A percentile compares a stretch with the other conserved stretches of the same genome.
These are phyloP conservation scores for Colletotrichum paranaense DNA, from an alignment of 2,329 filamentous ascomycete species.

Conservation along the genomic window DNA sequence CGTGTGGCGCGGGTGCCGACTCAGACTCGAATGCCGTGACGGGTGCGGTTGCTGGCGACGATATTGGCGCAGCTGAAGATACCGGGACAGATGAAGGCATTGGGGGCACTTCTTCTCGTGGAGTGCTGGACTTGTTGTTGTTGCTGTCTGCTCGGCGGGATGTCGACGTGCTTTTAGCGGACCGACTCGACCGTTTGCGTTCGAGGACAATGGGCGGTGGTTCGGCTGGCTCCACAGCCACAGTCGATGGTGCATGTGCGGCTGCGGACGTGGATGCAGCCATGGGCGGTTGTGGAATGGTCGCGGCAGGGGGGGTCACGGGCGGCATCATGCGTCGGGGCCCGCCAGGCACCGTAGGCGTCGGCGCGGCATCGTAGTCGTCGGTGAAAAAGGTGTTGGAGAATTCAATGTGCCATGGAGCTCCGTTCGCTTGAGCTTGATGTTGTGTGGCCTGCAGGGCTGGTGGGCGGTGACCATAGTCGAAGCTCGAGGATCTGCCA, in stretches of 20 bases:
- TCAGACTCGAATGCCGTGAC: conserved; percentile 55
- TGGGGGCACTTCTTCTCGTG: conserved; percentile 4
- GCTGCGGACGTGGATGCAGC: conserved; percentile 5
- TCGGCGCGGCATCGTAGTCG: conserved; percentile 85
- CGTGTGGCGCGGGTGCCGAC: conserved; percentile 67
- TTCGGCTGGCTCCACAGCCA: conserved; percentile 17
- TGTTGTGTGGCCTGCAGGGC: conserved; percentile 40
- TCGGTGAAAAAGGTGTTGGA: conserved; percentile 59
- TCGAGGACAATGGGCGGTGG: conserved; percentile 21
- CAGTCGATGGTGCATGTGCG: background rate
- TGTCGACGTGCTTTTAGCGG: conserved; percentile 26
- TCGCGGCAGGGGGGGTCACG: conserved; percentile 35
- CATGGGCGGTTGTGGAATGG: conserved; percentile 5
- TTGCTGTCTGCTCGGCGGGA: conserved; percentile 12
- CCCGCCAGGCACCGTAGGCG: conserved; percentile 84
- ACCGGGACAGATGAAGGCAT: background rate
- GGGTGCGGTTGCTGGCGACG: conserved; percentile 50
- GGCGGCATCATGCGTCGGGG: conserved; percentile 64
- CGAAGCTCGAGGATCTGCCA: conserved; percentile 78
- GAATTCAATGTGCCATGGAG: conserved; percentile 60
- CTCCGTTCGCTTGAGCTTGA: conserved; percentile 38
- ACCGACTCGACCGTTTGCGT: conserved; percentile 23
- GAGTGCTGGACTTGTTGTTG: conserved; percentile 2
- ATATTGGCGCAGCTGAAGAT: conserved; percentile 41
- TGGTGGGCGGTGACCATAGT: conserved; percentile 66